Conservation (phyloP, 768 basidiomycete genomes). For the Amanita inopinata region DNA sequence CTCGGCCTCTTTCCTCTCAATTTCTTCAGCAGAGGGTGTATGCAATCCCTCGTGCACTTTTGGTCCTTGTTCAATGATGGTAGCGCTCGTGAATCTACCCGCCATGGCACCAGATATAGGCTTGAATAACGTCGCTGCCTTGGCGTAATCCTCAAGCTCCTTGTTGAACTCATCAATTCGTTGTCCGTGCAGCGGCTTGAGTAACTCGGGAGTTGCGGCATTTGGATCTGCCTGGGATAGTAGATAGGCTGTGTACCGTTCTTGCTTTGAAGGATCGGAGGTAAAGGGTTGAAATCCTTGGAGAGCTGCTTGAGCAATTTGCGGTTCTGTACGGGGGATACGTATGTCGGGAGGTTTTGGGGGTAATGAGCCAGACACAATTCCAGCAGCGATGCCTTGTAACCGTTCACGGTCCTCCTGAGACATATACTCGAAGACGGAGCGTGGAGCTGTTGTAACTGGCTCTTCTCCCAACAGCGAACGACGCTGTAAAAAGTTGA, state of each 20-base stretch:
- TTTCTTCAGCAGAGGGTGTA: constrained; percentile 40
- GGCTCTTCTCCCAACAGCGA: constrained; percentile 74
- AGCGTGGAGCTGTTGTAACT: constrained; percentile 58
- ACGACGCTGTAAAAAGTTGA: constrained; percentile 51
- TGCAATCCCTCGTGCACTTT: constrained; percentile 60
- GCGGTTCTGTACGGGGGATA: constrained; percentile 58
- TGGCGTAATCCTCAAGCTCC: constrained; percentile 80
- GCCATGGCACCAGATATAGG: constrained; percentile 92
- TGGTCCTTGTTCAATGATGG: constrained; percentile 57
- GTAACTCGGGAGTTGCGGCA: constrained; percentile 33
- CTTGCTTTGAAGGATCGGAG: constrained; percentile 66
- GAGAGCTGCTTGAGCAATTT: constrained; percentile 79
- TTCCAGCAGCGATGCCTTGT: constrained; percentile 39
- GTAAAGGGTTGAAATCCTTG: constrained; percentile 87
- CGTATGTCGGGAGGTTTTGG: constrained; percentile 20
- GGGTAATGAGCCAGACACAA: constrained; percentile 14
- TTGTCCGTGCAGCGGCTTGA: constrained; percentile 47
- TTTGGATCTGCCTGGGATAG: constrained; percentile 52
- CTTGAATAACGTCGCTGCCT: constrained; percentile 83
- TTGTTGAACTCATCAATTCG: constrained; percentile 61
- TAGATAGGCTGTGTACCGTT: constrained; percentile 79
- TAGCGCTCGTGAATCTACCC: constrained; percentile 81
- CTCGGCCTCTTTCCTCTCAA: constrained; percentile 31
- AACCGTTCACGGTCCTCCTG: constrained; percentile 86
- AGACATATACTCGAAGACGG: constrained; percentile 92